phyloP scores from a whole-genome alignment of 352 stramenopile genomes.

The Plasmopara muralis region DNA sequence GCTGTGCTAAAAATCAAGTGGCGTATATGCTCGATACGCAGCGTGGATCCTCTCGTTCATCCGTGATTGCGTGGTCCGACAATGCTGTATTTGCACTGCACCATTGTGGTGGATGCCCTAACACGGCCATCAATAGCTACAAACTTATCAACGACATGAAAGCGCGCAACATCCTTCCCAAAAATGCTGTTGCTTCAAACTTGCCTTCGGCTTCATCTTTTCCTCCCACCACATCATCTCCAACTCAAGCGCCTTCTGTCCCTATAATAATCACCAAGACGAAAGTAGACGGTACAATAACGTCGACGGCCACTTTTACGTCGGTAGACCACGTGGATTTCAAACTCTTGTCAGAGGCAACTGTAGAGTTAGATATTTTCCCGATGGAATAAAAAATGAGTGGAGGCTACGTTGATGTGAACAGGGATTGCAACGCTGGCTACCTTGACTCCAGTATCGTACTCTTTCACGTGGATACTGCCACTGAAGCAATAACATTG shows the following conservation, averaged over 20 bases:
- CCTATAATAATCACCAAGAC: conserved; percentile 21
- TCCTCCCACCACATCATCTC: conserved; percentile 16
- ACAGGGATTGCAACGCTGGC: conserved; percentile 60
- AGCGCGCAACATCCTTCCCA: conserved; percentile 32
- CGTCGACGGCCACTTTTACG: conserved; percentile 40
- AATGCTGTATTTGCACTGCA: conserved; percentile 68
- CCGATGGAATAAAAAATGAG: conserved; percentile 44
- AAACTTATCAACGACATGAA: conserved; percentile 54
- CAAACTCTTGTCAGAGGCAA: conserved; percentile 24
- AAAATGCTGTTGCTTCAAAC: conserved; percentile 27
- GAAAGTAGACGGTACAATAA: conserved; percentile 52
- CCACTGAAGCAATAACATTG: conserved; percentile 13
- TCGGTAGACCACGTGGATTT: conserved; percentile 71
- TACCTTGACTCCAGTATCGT: conserved; percentile 61
- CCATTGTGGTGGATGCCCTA: conserved; percentile 76
- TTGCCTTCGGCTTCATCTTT: conserved; percentile 11
- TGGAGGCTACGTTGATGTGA: conserved; percentile 46
- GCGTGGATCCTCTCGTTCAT: conserved; percentile 65
- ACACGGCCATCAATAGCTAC: conserved; percentile 65
- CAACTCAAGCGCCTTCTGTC: conserved; percentile 12
- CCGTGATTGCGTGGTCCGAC: conserved; percentile 47
- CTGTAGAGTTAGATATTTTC: conserved; percentile 58
- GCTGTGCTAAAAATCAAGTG: conserved; percentile 50
- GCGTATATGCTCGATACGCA: conserved; percentile 67
- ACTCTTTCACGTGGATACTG: conserved; percentile 39